These are phyloP conservation scores for Candida adriatica DNA, from an alignment of 805 yeast genomes.

Conservation along the genomic window DNA sequence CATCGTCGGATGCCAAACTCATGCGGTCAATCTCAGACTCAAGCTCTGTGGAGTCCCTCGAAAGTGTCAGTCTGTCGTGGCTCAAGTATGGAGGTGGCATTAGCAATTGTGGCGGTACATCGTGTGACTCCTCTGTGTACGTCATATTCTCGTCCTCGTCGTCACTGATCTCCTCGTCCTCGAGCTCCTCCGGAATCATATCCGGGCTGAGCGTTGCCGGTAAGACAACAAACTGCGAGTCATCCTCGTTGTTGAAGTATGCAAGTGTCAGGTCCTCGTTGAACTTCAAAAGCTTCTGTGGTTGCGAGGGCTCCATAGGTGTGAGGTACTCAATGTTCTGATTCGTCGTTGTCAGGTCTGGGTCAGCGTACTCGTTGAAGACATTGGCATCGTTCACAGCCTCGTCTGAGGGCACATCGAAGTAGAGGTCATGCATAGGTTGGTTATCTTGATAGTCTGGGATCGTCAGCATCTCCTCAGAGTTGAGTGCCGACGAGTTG, in stretches of 20 bases:
- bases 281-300: slow-evolving; percentile 19
- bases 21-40: slow-evolving; percentile 38
- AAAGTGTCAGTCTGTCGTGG: slow-evolving; percentile 5
- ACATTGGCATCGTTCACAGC: slow-evolving; percentile 7
- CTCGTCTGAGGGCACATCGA: slow-evolving; percentile 20
- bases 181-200: slow-evolving; percentile 21
- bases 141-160: slow-evolving; percentile 16
- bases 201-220: slow-evolving; percentile 15
- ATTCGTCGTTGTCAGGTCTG: slow-evolving; percentile 21
- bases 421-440: slow-evolving; percentile 18
- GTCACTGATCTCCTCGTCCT: slow-evolving; percentile 22
- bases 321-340: slow-evolving; percentile 9
- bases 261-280: slow-evolving; percentile 23
- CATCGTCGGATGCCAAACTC: slow-evolving; percentile 31
- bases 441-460: slow-evolving; percentile 12
- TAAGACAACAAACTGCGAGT: slow-evolving; percentile 17
- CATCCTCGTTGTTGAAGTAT: slow-evolving; percentile 20
- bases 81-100: slow-evolving; percentile 5
- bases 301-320: slow-evolving; percentile 3
- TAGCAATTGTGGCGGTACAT: slow-evolving; percentile 5
- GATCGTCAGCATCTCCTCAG: slow-evolving; percentile 21
- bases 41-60: slow-evolving; percentile 24
- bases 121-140: slow-evolving; percentile 6
- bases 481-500: slow-evolving; percentile 19
- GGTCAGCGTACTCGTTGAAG: slow-evolving; percentile 22